phyloP scores from a whole-genome alignment of 2,329 filamentous ascomycete genomes.

The Neonectria coccinea region DNA sequence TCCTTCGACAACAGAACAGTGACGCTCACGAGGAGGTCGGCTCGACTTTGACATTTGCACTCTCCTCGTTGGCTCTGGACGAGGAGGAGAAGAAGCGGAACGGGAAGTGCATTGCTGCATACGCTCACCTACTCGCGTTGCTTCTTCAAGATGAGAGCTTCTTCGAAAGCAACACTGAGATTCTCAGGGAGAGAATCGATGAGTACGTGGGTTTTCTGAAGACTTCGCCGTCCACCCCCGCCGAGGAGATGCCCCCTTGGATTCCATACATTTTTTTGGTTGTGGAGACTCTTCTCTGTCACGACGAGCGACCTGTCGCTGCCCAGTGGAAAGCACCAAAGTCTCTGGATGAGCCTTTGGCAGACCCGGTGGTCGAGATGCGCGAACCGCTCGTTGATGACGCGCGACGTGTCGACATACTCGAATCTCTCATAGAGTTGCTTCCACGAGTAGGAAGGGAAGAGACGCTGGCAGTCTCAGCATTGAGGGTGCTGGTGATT shows the following conservation, averaged over 20 bases:
- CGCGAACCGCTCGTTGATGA: constrained; percentile 67
- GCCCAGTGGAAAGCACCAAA: constrained; percentile 75
- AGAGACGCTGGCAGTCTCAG: constrained; percentile 83
- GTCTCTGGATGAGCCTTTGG: constrained; percentile 60
- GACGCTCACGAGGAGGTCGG: constrained; percentile 78
- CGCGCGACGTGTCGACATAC: constrained; percentile 76
- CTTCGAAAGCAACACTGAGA: constrained; percentile 79
- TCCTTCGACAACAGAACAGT: constrained; percentile 68
- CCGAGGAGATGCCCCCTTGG: constrained; percentile 89
- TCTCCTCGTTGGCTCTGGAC: constrained; percentile 75
- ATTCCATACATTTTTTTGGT: constrained; percentile 91
- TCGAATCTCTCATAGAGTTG: constrained; percentile 83
- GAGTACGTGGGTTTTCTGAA: constrained; percentile 85
- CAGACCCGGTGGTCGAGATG: constrained; percentile 70
- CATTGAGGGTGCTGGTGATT: constrained; percentile 86
- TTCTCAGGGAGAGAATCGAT: constrained; percentile 80
- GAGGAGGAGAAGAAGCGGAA: constrained; percentile 75
- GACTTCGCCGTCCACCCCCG: constrained; percentile 71
- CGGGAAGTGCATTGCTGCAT: constrained; percentile 78
- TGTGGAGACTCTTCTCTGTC: constrained; percentile 88
- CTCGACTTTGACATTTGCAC: constrained; percentile 82
- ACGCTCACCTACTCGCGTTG: constrained; percentile 90
- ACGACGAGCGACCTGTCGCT: constrained; percentile 84
- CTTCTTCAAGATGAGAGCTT: constrained; percentile 86
- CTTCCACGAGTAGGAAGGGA: constrained; percentile 90